Percentiles rank a stretch among this genome's conserved stretches.
phyloP scores from a whole-genome alignment of 257 asterid species.

The Buddleja alternifolia region DNA sequence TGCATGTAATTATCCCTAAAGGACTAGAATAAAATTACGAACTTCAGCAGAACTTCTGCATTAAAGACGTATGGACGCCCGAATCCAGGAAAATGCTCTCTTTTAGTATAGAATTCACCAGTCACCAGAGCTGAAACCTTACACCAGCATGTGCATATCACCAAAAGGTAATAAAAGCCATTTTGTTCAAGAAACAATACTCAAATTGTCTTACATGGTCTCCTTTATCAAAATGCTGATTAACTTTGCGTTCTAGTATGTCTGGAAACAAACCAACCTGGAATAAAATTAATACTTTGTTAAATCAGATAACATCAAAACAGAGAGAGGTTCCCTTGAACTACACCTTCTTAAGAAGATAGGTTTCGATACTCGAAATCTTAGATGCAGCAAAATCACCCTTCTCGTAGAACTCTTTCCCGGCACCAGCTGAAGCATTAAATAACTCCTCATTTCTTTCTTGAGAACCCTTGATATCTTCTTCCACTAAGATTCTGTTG shows the following conservation, averaged over 20 bases:
- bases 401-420: conserved; percentile 61
- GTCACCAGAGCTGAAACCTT: conserved; percentile 99
- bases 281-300: conserved; percentile 21
- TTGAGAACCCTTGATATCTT: conserved; percentile 60
- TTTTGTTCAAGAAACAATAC: conserved; percentile 33
- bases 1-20: too few species aligned
- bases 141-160: conserved; percentile 54
- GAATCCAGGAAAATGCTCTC: conserved; percentile 97
- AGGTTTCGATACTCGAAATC: conserved; percentile 64
- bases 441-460: conserved; percentile 63
- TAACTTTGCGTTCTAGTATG: conserved; percentile 71
- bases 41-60: conserved; percentile 82
- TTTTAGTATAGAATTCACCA: conserved; percentile 87
- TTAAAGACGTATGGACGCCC: conserved; percentile 90
- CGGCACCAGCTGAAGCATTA: conserved; percentile 54
- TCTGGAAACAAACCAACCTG: conserved; percentile 98
- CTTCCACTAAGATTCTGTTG: conserved; percentile 88
- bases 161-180: conserved; percentile 36
- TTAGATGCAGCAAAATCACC: conserved; percentile 81
- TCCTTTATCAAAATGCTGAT: conserved; percentile 82
- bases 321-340: neutral
- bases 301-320: conserved; percentile 19
- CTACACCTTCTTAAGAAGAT: conserved; percentile 72
- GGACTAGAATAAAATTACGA: conserved; percentile 40
- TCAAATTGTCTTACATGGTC: conserved; percentile 65